These are phyloP conservation scores for Logfia minima DNA, from an alignment of 129 eudicot genomes.

Conservation along the genomic window DNA sequence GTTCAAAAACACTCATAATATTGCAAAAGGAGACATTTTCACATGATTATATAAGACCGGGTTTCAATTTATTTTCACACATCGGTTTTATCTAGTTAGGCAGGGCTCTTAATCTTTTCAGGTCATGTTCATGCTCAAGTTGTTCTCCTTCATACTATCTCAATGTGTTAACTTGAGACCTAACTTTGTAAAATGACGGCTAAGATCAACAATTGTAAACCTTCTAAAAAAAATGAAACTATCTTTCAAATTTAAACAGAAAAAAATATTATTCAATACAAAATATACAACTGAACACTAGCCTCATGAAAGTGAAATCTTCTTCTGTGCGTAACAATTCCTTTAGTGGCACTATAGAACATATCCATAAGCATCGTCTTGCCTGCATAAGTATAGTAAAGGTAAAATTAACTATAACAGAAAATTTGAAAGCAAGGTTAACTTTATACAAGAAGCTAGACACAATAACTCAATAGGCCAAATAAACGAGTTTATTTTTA, in stretches of 20 bases:
- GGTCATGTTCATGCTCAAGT: neutral
- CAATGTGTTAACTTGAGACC: neutral
- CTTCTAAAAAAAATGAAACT: neutral
- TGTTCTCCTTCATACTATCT: neutral
- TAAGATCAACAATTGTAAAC: neutral
- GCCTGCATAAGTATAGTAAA: conserved; percentile 42
- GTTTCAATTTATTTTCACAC: neutral
- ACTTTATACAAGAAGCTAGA: neutral
- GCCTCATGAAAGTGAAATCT: conserved; percentile 98
- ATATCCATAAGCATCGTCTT: conserved; percentile 99
- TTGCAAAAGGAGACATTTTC: neutral
- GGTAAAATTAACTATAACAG: neutral
- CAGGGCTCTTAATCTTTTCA: neutral
- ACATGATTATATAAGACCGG: neutral
- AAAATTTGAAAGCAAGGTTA: conserved; percentile 2
- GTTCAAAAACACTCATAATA: neutral
- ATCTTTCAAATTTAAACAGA: neutral
- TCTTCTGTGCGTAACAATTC: conserved; percentile 79
- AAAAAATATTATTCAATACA: neutral
- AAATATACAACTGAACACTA: conserved; percentile 25
- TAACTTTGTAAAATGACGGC: neutral
- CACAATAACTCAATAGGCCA: neutral
- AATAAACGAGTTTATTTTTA: neutral
- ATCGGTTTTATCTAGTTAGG: neutral
- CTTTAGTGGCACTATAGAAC: conserved; percentile 86